Base-by-base conservation (phyloP, 352 stramenopile genomes). In the Pilasporangium apinafurcum region DNA sequence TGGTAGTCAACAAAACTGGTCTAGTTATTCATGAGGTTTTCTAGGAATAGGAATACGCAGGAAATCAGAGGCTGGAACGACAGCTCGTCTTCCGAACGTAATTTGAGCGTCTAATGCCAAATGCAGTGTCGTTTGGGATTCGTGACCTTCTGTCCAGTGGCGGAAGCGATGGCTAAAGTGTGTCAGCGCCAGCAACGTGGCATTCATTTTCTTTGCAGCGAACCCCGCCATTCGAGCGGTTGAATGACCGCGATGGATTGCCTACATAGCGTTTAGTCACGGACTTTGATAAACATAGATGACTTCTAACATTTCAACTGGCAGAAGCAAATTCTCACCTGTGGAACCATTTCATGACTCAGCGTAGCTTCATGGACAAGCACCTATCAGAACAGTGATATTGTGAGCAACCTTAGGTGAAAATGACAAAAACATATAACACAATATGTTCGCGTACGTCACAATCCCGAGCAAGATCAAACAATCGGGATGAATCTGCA, bases 101-200 rank as follows among this genome's bases (percentile, higher is more conserved):
- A 54, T 48, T 46, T 84, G 69, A 0, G 83, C 80, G 41, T 95
- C 78, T 10, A 70, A 31, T 25, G 74, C 68, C 10, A 95, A 57
- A 46, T 88, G 65, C 42, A 91, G 68, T 13, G 77, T 92, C 37
- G 75, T 80, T 2, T 54, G 59, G 16, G 60, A 49, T 8, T 48
- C 53, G 14, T 51, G 56, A 17, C 62, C 48, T n/a, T 44, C 48
- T 4, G 63, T 67, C 77, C 75, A 88, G 37, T 85, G 61, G 13
- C 73, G 64, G 38, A 92, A 95, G n/a, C 79, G 77, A 37, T 87
- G 71, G 38, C 80, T 93, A 37, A 95, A 92, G 48, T 95, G 83
- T 14, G 80, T 95, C 25, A 95, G 52, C 16, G 79, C 81, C 8
- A 95, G 59, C 21, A 92, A 51, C 31, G 67, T 81, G 25, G 83